Evolutionary conservation across 192 early-diverging fungal species (phyloP), one percentile per base, ranked within the genome.

Genomic region (Geranomyces michiganensis): DNA sequence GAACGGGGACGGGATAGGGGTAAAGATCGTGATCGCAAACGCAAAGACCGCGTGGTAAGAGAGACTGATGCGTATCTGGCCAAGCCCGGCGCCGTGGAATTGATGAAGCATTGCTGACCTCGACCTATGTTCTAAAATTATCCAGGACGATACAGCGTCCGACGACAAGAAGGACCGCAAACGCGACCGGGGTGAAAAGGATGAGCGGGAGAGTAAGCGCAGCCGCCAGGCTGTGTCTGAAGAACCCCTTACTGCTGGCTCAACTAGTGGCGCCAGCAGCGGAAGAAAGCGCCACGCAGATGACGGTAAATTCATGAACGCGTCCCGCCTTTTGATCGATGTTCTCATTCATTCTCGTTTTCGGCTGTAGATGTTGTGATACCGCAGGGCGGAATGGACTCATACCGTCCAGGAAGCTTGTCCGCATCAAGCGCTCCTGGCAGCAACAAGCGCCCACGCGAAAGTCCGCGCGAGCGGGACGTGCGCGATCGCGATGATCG

Each of bases 21-120:
- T 44, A 68, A 74, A 62, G 71, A 72, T 65, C 36, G 71, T 15
- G 71, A 72, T 36, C 45, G 60, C 24, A 33, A 65, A 13, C 21
- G 62, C 22, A 72, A 55, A 49, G 46, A 62, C 26, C n/a, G 49
- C 46, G 26, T 48, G 36, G 36, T 41, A 41, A 41, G 36, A 41
- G 3, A 3, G 10, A 41, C 3, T 41, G 3, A 3, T 41, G 36
- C n/a, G n/a, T n/a, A n/a, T n/a, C n/a, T n/a, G n/a, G n/a, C n/a
- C n/a, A n/a, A n/a, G n/a, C n/a, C n/a, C n/a, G 36, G 36, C 36
- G 10, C 36, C 36, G 36, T 41, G 36, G 5, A 41, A 10, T 10
- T 41, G 3, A 41, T 41, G 5, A 41, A 7, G 36, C 10, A 41
- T 41, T 10, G 36, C 36, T 41, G 36, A 41, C 36, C 36, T 10